phyloP scores from a whole-genome alignment of 2,329 filamentous ascomycete genomes.

The Knoxdaviesia proteae region DNA sequence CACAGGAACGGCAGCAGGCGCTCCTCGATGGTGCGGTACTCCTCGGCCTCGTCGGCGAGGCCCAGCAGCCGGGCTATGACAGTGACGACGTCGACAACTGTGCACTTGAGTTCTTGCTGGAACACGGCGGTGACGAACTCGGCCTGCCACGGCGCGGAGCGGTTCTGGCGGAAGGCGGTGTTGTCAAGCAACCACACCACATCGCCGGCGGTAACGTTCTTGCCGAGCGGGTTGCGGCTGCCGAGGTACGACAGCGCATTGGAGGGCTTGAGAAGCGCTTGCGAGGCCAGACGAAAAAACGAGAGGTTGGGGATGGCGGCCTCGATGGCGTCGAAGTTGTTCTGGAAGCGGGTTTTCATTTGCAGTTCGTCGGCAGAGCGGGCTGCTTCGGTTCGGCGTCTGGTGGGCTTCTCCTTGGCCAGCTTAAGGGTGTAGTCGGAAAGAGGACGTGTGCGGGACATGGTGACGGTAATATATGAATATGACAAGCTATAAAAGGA shows the following conservation, averaged over 20 bases:
- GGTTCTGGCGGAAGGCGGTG: conserved; percentile 45
- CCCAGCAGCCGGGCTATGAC: conserved; percentile 49
- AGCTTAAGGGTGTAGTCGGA: too few relatives aligned
- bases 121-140: conserved; percentile 76
- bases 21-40: conserved; percentile 38
- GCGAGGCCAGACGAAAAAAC: conserved; percentile 9
- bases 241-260: conserved; percentile 29
- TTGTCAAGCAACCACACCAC: conserved; percentile 83
- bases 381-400: conserved; percentile 4
- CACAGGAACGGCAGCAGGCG: conserved; percentile 62
- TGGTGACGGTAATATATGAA: too few relatives aligned
- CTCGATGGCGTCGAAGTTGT: conserved; percentile 29
- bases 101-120: conserved; percentile 44
- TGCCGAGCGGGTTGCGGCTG: conserved; percentile 33
- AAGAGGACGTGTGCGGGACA: too few relatives aligned
- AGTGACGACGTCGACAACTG: conserved; percentile 47
- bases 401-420: too few relatives aligned
- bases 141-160: conserved; percentile 43
- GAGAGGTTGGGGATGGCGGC: conserved; percentile 18
- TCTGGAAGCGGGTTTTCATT: conserved; percentile 23
- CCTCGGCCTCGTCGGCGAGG: conserved; percentile 36
- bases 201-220: conserved; percentile 40
- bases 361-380: conserved; percentile 23
- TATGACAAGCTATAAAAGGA: too few relatives aligned
- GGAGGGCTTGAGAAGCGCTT: conserved; percentile 10